Base-by-base conservation (phyloP, 495 filamentous ascomycete genomes). In the Amphirosellinia nigrospora region DNA sequence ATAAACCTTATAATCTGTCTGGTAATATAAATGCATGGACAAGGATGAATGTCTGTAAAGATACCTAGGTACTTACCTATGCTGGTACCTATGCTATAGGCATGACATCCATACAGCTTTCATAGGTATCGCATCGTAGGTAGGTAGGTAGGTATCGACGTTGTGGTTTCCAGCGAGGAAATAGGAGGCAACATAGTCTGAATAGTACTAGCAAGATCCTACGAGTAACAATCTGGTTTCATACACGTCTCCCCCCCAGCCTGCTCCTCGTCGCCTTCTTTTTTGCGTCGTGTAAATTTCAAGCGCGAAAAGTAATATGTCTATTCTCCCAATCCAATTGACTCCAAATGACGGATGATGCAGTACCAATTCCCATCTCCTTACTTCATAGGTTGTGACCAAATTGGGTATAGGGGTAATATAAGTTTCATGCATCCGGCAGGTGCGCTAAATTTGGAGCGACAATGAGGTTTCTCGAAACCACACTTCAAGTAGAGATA, bases 381-480 rank as follows among this genome's bases (percentile, higher is more conserved):
- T 46, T 61, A n/a, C 28, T 62, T n/a, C n/a, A n/a, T n/a, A n/a
- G n/a, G n/a, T n/a, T 56, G 15, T 61, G 66, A 56, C 55, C 56
- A n/a, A 36, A 69, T 69, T 62, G 66, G 66, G 56, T 36, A 41
- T 61, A 58, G 34, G 53, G 52, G 38, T 46, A 68, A 60, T 48
- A 60, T 69, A 52, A 48, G 11, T 41, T 62, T 45, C 32, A 48
- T 61, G 43, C 56, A 69, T 69, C 32, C 64, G 26, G 56, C 43
- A 69, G 43, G 32, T 66, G 64, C 64, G 64, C 64, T 66, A 66
- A 55, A 66, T 56, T 66, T 66, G 64, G 64, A 7, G 61, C 50
- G 61, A 34, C 16, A n/a, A 46, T 16, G 43, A 48, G 61, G 21
- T 58, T 32, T 23, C 41, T 63, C 41, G 41, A 45, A 45, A 26